These are phyloP conservation scores for Cordyceps cateniannulata DNA, from an alignment of 2,329 filamentous ascomycete genomes.

Conservation along the genomic window DNA sequence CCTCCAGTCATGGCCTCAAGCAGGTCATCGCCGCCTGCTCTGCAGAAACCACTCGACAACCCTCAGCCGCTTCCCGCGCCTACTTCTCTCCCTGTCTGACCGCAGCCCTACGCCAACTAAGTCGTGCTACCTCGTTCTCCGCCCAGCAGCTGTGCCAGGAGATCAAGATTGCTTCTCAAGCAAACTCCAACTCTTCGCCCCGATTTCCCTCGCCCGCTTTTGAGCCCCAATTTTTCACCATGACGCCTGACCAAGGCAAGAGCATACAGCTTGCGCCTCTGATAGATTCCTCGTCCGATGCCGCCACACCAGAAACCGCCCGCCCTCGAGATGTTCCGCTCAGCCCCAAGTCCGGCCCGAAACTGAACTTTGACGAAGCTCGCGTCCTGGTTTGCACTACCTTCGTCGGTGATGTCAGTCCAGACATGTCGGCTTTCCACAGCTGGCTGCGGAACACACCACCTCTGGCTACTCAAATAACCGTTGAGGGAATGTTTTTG, in stretches of 20 bases:
- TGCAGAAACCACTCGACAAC: constrained; percentile 29
- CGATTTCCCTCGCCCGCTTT: constrained; percentile 23
- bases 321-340: constrained; percentile 28
- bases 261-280: constrained; percentile 47
- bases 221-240: constrained; percentile 40
- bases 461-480: constrained; percentile 49
- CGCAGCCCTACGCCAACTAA: constrained; percentile 49
- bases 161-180: constrained; percentile 36
- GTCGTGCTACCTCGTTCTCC: constrained; percentile 46
- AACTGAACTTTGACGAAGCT: constrained; percentile 55
- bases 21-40: constrained; percentile 56
- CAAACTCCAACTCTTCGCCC: constrained; percentile 30
- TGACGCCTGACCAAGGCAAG: constrained; percentile 48
- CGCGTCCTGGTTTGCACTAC: constrained; percentile 61
- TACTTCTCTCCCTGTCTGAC: constrained; percentile 54
- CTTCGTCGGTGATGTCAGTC: constrained; percentile 58
- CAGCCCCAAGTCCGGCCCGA: constrained; percentile 41
- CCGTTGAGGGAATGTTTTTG: constrained; percentile 62
- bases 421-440: constrained; percentile 60
- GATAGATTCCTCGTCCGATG: constrained; percentile 14
- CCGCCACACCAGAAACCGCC: not conserved
- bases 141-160: constrained; percentile 53
- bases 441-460: constrained; percentile 59
- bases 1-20: constrained; percentile 50
- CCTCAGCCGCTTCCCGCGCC: constrained; percentile 34